Percentiles rank a stretch among this genome's conserved stretches.
Conservation (phyloP, 495 filamentous ascomycete genomes). For the Letharia lupina region DNA sequence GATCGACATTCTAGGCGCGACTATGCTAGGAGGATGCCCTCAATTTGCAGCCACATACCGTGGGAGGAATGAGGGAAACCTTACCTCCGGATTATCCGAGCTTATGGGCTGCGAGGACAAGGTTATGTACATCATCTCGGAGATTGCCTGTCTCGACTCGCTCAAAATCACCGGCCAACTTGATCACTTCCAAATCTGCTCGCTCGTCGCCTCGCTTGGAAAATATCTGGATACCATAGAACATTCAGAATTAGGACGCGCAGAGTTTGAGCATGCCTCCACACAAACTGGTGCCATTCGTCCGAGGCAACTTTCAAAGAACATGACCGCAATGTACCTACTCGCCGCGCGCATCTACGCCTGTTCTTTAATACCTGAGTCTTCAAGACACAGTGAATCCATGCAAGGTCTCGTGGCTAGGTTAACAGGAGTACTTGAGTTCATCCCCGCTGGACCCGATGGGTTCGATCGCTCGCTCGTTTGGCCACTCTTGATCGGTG, state of each 20-base stretch:
- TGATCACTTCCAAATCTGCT: constrained; percentile 73
- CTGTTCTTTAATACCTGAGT: constrained; percentile 85
- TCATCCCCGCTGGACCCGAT: constrained; percentile 67
- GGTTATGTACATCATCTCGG: constrained; percentile 96
- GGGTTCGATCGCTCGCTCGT: constrained; percentile 87
- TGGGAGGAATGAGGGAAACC: constrained; percentile 69
- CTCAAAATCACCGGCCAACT: constrained; percentile 70
- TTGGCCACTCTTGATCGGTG: constrained; percentile 86
- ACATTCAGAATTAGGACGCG: constrained; percentile 47
- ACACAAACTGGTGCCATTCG: constrained; percentile 62
- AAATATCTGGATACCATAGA: constrained; percentile 63
- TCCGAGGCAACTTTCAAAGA: constrained; percentile 70
- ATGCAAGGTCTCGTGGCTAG: constrained; percentile 66
- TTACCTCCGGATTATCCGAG: constrained; percentile 71
- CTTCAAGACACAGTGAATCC: constrained; percentile 59
- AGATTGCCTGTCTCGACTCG: constrained; percentile 90
- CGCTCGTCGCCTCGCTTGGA: constrained; percentile 73
- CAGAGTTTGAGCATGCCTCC: constrained; percentile 46
- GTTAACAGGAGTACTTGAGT: constrained; percentile 59
- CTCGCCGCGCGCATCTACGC: constrained; percentile 90
- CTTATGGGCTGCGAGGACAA: constrained; percentile 97
- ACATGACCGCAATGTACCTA: constrained; percentile 84
- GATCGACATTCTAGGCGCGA: constrained; percentile 95
- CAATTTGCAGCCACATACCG: constrained; percentile 87
- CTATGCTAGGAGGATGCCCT: constrained; percentile 80